phyloP scores from a whole-genome alignment of 169 alveolate species.

The Eimeria praecox region DNA sequence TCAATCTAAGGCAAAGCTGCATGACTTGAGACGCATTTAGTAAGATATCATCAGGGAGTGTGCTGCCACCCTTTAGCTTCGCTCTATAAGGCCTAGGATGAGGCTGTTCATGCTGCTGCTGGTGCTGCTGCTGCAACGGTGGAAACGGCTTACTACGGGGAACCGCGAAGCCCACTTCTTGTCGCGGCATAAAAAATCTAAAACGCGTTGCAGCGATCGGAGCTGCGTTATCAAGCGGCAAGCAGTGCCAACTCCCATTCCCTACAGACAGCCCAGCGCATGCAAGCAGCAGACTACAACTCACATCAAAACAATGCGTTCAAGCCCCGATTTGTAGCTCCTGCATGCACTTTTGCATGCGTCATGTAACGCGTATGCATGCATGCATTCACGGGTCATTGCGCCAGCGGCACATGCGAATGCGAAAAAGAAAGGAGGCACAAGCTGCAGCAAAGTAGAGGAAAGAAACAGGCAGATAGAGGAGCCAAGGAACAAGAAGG shows the following conservation, averaged over 20 bases:
- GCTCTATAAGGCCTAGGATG: background rate
- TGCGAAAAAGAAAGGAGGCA: no score
- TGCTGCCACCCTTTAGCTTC: background rate
- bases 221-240: conserved; percentile 55
- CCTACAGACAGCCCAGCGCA: conserved; percentile 33
- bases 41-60: background rate
- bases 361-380: no score
- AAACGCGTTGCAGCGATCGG: conserved; percentile 57
- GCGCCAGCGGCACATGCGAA: no score
- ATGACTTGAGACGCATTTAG: background rate
- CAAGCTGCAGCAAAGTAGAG: background rate
- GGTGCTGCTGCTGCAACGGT: background rate
- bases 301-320: background rate
- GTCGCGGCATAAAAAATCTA: conserved; percentile 66
- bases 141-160: conserved; percentile 4
- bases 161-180: conserved; percentile 62
- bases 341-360: background rate
- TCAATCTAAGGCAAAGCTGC: background rate
- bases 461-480: background rate
- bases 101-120: background rate
- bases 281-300: background rate
- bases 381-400: no score
- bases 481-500: background rate
- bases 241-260: conserved; percentile 75
- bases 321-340: background rate